Evolutionary conservation across 2,329 filamentous ascomycete species (phyloP), one percentile per base, ranked within the genome.

Genomic region (Neocatenulostroma microsporum): DNA sequence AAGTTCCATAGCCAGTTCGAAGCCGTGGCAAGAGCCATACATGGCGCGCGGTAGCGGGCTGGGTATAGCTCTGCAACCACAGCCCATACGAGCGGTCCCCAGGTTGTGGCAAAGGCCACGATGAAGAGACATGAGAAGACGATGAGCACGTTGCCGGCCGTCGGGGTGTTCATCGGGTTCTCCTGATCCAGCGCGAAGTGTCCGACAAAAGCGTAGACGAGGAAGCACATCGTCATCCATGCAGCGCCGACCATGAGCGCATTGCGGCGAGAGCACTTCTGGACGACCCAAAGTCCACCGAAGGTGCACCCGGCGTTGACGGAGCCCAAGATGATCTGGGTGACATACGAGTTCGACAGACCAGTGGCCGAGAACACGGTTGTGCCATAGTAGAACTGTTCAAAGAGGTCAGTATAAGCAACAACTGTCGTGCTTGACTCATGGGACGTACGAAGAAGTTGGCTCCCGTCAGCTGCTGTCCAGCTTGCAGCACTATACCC

Each of bases 1-100:
- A 57, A 60, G 34, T 57, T 58, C 50, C 49, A 58, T 18, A 69
- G 63, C 77, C 78, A 80, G 58, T 80, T 80, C 49, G 69, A 71
- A 0, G 74, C 69, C 0, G 76, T 80, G 0, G 74, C 69, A 2
- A 80, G 55, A 2, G 73, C 74, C 52, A 18, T 68, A 72, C 52
- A 23, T 8, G 72, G 72, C 2, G 75, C 75, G 25, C 76, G 67
- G 46, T 50, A 47, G 15, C 45, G 31, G 5, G 40, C 73, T 0
- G 72, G 78, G 55, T 80, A 84, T 14, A 83, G 69, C 53, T 80
- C 75, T 3, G 75, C 73, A 30, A 77, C 73, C 13, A 80, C 68
- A 39, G 46, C 76, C 82, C 82, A 87, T 36, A 82, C 76, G 31
- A 78, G 72, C 1, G 79, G 79, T 14, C 78, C 79, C 79, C 79